Conservation (phyloP, 2,329 filamentous ascomycete species). For the Rutstroemia sp. region DNA sequence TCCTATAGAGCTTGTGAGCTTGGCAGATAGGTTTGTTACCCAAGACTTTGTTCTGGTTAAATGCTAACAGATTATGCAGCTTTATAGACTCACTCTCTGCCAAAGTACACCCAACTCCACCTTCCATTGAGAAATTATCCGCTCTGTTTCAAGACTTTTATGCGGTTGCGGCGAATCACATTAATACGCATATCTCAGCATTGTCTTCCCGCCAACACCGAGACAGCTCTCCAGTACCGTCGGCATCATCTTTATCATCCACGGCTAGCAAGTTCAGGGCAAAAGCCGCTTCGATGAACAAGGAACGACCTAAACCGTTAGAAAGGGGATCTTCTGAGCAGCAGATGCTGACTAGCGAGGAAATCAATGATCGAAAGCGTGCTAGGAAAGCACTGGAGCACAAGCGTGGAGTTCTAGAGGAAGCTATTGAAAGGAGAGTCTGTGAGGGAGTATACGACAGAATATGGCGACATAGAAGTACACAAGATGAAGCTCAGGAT, state of each 20-base stretch:
- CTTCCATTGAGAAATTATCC: conserved; percentile 74
- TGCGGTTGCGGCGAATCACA: conserved; percentile 67
- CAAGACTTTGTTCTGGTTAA: neutral
- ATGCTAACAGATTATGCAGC: conserved; percentile 36
- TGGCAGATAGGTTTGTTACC: conserved; percentile 68
- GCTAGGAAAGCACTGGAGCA: conserved; percentile 71
- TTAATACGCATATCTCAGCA: conserved; percentile 78
- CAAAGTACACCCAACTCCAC: conserved; percentile 77
- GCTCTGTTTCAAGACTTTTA: conserved; percentile 96
- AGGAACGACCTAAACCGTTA: conserved; percentile 40
- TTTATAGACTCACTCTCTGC: conserved; percentile 87
- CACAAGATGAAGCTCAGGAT: conserved; percentile 89
- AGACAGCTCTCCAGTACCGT: conserved; percentile 49
- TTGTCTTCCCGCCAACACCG: conserved; percentile 69
- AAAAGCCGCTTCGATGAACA: conserved; percentile 47
- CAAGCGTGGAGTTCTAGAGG: conserved; percentile 72
- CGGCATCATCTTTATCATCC: conserved; percentile 48
- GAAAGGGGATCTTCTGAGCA: conserved; percentile 44
- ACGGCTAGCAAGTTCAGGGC: conserved; percentile 49
- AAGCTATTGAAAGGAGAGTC: conserved; percentile 80
- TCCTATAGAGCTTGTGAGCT: conserved; percentile 84
- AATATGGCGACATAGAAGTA: conserved; percentile 86
- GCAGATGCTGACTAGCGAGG: conserved; percentile 85
- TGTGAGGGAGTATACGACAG: conserved; percentile 81
- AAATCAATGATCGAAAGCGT: conserved; percentile 73